Evolutionary conservation across 345 rosid species (phyloP).

Genomic region (Excoecaria agallocha): DNA sequence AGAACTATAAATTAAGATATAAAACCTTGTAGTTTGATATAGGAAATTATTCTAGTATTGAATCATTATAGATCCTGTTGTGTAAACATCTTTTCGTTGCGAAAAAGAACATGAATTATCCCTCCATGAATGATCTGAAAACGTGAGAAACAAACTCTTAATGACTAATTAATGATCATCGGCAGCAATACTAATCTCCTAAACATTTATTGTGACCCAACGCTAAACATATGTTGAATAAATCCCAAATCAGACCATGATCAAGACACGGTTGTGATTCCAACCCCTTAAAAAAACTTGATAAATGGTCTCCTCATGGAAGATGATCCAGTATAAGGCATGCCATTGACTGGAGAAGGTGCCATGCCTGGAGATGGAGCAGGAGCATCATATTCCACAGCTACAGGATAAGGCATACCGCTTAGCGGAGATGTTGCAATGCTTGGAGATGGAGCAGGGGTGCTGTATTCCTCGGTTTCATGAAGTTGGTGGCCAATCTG

Average conservation of each 20-base stretch:
- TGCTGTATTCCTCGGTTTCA: no score
- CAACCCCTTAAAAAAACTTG: neutral
- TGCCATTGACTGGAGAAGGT: slow-evolving; percentile 3
- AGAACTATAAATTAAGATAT: neutral
- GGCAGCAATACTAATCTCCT: neutral
- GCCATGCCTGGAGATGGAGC: slow-evolving; percentile 12
- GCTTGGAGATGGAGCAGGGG: neutral
- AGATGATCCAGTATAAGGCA: neutral
- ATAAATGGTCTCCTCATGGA: slow-evolving; percentile 16
- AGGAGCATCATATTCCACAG: neutral
- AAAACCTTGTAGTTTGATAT: neutral
- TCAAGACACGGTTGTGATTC: neutral
- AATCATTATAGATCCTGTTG: neutral
- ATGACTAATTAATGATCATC: neutral
- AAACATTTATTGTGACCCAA: neutral
- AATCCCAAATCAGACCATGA: neutral
- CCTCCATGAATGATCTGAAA: neutral
- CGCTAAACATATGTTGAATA: neutral
- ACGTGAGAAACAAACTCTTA: neutral
- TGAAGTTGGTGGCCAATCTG: no score
- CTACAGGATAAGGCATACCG: neutral
- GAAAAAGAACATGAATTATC: neutral
- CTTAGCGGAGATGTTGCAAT: neutral
- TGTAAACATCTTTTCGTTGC: neutral
- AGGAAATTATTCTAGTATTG: neutral